Percentiles rank a stretch among this genome's conserved stretches.
Evolutionary conservation across 345 rosid species (phyloP).

Genomic region (Sisymbrium irio): DNA sequence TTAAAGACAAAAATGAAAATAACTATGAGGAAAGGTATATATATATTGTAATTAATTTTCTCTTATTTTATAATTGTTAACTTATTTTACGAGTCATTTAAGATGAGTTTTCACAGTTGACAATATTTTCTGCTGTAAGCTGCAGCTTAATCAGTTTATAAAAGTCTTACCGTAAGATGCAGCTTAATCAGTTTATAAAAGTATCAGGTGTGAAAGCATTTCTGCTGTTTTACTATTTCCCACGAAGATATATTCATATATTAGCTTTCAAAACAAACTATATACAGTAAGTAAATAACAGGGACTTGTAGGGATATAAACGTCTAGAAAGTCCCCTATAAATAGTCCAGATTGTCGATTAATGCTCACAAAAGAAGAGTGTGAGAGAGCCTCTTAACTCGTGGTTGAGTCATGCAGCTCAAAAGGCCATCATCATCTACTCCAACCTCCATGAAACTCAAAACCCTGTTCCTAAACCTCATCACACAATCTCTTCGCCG

Average conservation of each 20-base stretch:
- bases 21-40: no score
- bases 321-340: neutral
- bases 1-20: no score
- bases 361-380: neutral
- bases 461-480: conserved; percentile 58
- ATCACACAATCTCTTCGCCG: conserved; percentile 48
- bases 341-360: conserved; percentile 34
- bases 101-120: no score
- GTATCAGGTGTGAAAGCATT: no score
- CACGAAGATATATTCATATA: no score
- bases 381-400: neutral
- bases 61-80: no score
- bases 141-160: no score
- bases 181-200: neutral
- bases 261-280: neutral
- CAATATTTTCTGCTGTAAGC: no score
- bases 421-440: conserved; percentile 13
- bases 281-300: neutral
- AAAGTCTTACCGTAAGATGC: neutral
- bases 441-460: conserved; percentile 45
- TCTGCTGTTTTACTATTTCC: no score
- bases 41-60: no score
- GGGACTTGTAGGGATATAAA: neutral
- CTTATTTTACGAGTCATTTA: no score
- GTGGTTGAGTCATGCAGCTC: conserved; percentile 23